Percentiles rank a stretch among this genome's conserved stretches.
These are phyloP conservation scores for Ogataea ganodermae DNA, from an alignment of 805 yeast genomes.

Conservation along the genomic window DNA sequence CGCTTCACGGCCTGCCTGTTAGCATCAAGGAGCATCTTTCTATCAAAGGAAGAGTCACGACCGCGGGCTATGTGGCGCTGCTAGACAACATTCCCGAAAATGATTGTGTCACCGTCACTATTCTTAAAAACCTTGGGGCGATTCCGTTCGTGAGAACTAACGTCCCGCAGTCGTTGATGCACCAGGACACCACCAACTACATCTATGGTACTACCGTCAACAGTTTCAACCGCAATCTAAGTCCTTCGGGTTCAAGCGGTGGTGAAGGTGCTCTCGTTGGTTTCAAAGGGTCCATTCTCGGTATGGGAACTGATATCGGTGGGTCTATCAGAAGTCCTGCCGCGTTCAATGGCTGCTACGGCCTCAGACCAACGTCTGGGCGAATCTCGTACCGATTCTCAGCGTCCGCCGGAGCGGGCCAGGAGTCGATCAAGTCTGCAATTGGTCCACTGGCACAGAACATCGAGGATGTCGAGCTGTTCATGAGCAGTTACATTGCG, in stretches of 20 bases:
- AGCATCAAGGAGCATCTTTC: constrained; percentile 45
- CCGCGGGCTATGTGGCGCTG: constrained; percentile 51
- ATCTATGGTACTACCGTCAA: constrained; percentile 53
- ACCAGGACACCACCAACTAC: constrained; percentile 51
- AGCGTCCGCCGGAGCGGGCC: constrained; percentile 27
- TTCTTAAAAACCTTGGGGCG: constrained; percentile 49
- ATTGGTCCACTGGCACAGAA: constrained; percentile 55
- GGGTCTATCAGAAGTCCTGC: constrained; percentile 63
- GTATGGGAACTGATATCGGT: constrained; percentile 65
- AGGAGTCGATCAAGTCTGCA: constrained; percentile 22
- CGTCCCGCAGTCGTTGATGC: constrained; percentile 59
- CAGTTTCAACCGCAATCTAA: constrained; percentile 49
- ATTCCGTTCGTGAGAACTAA: constrained; percentile 59
- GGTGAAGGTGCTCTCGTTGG: constrained; percentile 64
- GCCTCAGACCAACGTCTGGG: constrained; percentile 49
- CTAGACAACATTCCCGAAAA: constrained; percentile 28
- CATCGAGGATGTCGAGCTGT: constrained; percentile 49
- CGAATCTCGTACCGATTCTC: constrained; percentile 33
- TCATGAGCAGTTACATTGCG: constrained; percentile 39
- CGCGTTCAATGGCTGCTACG: constrained; percentile 55
- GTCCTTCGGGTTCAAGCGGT: constrained; percentile 65
- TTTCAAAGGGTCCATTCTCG: constrained; percentile 55
- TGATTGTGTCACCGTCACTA: constrained; percentile 42
- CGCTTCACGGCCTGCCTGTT: constrained; percentile 64
- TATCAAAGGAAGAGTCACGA: constrained; percentile 50